These are phyloP conservation scores for Kalaharituber pfeilii DNA, from an alignment of 2,329 filamentous ascomycete species.

Conservation along the genomic window DNA sequence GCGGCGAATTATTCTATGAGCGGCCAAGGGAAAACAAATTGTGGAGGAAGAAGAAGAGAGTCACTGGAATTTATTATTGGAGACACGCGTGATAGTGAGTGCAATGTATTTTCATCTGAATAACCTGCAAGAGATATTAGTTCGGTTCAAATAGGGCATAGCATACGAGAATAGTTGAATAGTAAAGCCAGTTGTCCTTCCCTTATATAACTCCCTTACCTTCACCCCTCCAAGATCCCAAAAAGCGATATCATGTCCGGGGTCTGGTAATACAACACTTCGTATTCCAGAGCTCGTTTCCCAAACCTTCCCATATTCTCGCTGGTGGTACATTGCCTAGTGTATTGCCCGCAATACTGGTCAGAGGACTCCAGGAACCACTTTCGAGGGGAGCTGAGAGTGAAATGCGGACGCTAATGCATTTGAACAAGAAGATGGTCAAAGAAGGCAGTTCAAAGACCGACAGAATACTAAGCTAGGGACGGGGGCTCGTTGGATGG, in stretches of 20 bases:
- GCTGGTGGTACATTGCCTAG: background rate
- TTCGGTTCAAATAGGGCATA: background rate
- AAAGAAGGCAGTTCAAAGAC: background rate
- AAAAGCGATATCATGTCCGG: background rate
- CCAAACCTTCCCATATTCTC: background rate
- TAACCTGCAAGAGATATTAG: background rate
- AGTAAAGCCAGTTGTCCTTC: background rate
- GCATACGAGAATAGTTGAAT: background rate
- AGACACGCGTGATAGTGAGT: background rate
- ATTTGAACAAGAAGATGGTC: background rate
- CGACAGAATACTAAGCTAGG: background rate
- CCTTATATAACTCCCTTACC: background rate
- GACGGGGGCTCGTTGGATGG: constrained; percentile 39
- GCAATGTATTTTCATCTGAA: background rate
- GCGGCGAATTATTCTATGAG: background rate
- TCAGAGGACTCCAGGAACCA: background rate
- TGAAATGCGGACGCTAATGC: background rate
- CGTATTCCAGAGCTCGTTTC: background rate
- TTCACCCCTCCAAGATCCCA: background rate
- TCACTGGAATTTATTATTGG: background rate
- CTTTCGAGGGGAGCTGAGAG: background rate
- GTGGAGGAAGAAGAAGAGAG: background rate
- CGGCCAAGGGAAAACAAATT: background rate
- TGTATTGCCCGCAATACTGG: background rate
- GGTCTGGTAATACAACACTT: background rate